Evolutionary conservation across 2,329 filamentous ascomycete species (phyloP).

Genomic region (Davidsoniella eucalypti): DNA sequence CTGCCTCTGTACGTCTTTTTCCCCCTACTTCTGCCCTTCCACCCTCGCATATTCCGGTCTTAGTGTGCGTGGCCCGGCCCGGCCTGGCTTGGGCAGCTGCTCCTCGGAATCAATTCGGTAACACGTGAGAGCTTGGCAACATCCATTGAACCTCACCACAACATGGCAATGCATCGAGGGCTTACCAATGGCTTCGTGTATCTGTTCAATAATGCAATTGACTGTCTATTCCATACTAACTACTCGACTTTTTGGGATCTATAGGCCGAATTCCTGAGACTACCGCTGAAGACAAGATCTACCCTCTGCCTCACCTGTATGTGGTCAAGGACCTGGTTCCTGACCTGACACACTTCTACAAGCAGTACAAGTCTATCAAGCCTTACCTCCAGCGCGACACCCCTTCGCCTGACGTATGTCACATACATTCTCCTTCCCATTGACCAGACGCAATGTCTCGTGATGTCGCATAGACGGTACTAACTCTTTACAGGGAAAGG

Average conservation of each 20-base stretch:
- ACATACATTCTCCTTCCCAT: neutral
- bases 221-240: neutral
- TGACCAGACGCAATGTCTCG: neutral
- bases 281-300: constrained; percentile 77
- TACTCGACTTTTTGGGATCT: neutral
- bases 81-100: constrained; percentile 1
- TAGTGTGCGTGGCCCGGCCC: neutral
- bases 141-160: neutral
- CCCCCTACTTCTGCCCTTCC: neutral
- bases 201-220: neutral
- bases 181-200: neutral
- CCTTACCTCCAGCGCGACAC: constrained; percentile 90
- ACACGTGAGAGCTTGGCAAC: constrained; percentile 2
- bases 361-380: constrained; percentile 99
- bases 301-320: constrained; percentile 95
- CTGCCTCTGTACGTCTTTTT: constrained; percentile 65
- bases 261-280: constrained; percentile 86
- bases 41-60: neutral
- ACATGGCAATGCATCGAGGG: neutral
- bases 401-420: constrained; percentile 61
- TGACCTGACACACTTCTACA: constrained; percentile 97
- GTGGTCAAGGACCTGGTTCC: constrained; percentile 98
- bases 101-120: constrained; percentile 6
- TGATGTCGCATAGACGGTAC: neutral
- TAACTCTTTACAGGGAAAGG: constrained; percentile 50